Conservation (phyloP, 257 asterid genomes). For the Ajuga chamaepitys region DNA sequence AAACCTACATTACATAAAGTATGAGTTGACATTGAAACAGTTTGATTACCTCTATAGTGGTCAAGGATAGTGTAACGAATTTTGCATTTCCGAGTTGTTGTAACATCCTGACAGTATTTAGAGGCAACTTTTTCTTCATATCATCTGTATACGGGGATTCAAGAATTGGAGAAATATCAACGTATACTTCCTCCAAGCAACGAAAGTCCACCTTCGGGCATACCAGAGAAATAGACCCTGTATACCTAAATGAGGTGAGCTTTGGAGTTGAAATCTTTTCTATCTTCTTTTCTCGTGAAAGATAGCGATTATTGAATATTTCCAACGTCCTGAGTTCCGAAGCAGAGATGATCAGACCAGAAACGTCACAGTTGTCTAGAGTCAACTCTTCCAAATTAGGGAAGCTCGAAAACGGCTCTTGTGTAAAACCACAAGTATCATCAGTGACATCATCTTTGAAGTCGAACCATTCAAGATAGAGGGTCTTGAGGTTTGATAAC, state of each 20-base stretch:
- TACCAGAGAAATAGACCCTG: neutral
- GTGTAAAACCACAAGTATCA: neutral
- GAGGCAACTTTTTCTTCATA: constrained; percentile 6
- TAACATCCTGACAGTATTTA: constrained; percentile 7
- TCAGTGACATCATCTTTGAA: neutral
- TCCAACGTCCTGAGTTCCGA: constrained; percentile 20
- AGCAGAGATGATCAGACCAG: constrained; percentile 8
- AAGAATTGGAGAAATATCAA: neutral
- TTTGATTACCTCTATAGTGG: constrained; percentile 16
- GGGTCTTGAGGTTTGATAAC: constrained; percentile 4
- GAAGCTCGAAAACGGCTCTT: constrained; percentile 25
- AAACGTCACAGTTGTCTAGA: constrained; percentile 5
- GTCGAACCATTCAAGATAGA: constrained; percentile 7
- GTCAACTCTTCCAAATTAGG: constrained; percentile 20
- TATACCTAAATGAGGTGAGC: constrained; percentile 10
- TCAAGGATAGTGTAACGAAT: constrained; percentile 4
- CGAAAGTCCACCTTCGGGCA: constrained; percentile 5
- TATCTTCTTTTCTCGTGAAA: neutral
- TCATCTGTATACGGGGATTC: neutral
- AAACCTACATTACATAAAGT: too few species aligned
- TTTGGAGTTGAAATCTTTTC: neutral
- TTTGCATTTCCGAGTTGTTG: constrained; percentile 21
- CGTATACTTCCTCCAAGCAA: neutral
- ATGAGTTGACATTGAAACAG: too few species aligned
- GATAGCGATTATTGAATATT: neutral